Evolutionary conservation across 352 stramenopile genomes (phyloP).

Genomic region (Phytophthora hibernalis): DNA sequence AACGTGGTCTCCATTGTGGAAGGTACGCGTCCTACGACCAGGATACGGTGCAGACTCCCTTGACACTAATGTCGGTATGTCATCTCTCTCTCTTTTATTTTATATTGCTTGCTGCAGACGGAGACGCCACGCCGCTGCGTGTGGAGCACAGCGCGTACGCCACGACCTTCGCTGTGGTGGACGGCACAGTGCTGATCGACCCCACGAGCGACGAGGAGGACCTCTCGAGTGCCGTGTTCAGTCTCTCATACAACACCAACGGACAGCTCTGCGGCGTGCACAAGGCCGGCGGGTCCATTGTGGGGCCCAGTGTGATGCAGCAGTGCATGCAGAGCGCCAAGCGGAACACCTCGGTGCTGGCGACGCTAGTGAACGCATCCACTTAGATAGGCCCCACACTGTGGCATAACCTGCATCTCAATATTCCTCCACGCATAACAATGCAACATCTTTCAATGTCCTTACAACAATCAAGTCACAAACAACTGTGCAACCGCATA

Average conservation of each 20-base stretch:
- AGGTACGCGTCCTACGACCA: slow-evolving; percentile 37
- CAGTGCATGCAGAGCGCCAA: slow-evolving; percentile 75
- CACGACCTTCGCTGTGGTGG: slow-evolving; percentile 73
- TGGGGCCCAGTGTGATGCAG: slow-evolving; percentile 59
- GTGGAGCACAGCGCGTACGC: slow-evolving; percentile 68
- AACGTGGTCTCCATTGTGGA: slow-evolving; percentile 73
- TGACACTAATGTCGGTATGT: not conserved
- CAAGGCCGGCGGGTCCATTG: slow-evolving; percentile 67
- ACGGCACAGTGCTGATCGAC: slow-evolving; percentile 68
- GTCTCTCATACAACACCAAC: slow-evolving; percentile 69
- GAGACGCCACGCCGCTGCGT: slow-evolving; percentile 51
- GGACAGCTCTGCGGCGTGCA: slow-evolving; percentile 72
- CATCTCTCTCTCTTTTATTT: not conserved
- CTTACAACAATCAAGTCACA: not conserved
- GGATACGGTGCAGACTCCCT: not conserved
- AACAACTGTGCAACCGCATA: not conserved
- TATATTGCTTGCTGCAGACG: slow-evolving; percentile 48
- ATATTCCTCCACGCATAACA: not conserved
- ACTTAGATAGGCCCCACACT: slow-evolving; percentile 12
- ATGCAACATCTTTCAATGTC: not conserved
- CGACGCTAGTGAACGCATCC: slow-evolving; percentile 47
- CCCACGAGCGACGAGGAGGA: slow-evolving; percentile 78
- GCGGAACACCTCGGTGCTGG: slow-evolving; percentile 41
- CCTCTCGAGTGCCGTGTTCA: slow-evolving; percentile 64
- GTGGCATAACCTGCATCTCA: not conserved